Base-by-base conservation (phyloP, 176 grass and related monocot genomes). In the Bromus sterilis region DNA sequence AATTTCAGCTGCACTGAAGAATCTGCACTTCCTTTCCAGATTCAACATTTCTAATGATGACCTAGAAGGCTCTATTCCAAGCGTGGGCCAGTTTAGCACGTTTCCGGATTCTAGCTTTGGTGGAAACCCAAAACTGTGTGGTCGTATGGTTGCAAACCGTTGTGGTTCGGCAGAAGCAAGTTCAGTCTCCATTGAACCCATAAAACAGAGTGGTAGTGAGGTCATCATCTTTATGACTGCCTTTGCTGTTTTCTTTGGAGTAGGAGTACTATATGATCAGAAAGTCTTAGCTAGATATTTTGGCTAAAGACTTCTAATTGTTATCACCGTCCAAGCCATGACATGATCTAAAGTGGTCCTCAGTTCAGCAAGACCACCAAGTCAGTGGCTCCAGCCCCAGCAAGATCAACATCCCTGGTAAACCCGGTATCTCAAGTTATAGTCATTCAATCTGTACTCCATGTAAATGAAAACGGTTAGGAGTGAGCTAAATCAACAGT, bases 11-110 rank as follows among this genome's bases (percentile, higher is more conserved):
- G 39, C 39, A 53, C 4, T 86, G 53, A 59, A 21, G 15, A 39
- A 73, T 20, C 78, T 90, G n/a, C 18, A 86, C 64, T 90, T 90
- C 36, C 78, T 90, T 11, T 82, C 88, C 29, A 9, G 3, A 42
- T 86, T 90, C 79, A 90, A 84, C 2, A 32, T 82, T 65, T 84
- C 88, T 26, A 51, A 86, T 26, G 86, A 90, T 72, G 83, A 78
- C n/a, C 32, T 86, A 11, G 53, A 86, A 80, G 88, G 88, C n/a
- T 20, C 57, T 78, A 64, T 90, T 26, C 88, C 72, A 72, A 77
- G 0, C 4, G 36, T 10, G 0, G 83, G 51, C 4, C 87, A 89
- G 79, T 40, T 89, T 4, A 71, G 75, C 55, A 90, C 84, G 5
- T 87, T 87, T 57, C 73, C 37, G 55, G 88, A 6, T 87, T 49